Conservation (phyloP, 345 rosid genomes). For the Arabidopsis suecica region DNA sequence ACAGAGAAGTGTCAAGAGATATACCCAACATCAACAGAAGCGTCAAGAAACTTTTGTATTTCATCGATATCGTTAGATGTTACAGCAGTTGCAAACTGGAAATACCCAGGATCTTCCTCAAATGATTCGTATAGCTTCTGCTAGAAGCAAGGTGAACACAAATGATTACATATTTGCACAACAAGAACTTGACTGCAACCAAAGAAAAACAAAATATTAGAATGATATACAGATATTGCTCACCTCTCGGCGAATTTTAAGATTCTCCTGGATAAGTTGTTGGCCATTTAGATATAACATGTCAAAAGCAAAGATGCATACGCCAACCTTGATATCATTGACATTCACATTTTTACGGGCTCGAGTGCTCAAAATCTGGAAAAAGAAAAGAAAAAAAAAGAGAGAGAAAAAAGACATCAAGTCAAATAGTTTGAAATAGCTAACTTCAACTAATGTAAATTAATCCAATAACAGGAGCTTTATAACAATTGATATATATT, state of each 20-base stretch:
- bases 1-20: slow-evolving; percentile 37
- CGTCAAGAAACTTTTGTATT: slow-evolving; percentile 88
- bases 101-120: slow-evolving; percentile 77
- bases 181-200: slow-evolving; percentile 5
- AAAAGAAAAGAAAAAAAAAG: not conserved
- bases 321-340: slow-evolving; percentile 87
- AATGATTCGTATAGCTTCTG: slow-evolving; percentile 81
- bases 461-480: not conserved
- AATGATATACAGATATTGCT: slow-evolving; percentile 13
- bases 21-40: slow-evolving; percentile 87
- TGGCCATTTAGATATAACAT: slow-evolving; percentile 78
- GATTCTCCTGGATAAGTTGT: slow-evolving; percentile 78
- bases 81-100: slow-evolving; percentile 89
- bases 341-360: slow-evolving; percentile 85
- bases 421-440: slow-evolving; percentile 19
- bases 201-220: slow-evolving; percentile 2
- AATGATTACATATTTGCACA: slow-evolving; percentile 8
- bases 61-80: slow-evolving; percentile 91
- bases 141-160: slow-evolving; percentile 32
- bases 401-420: slow-evolving; percentile 10
- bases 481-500: not conserved
- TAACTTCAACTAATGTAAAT: not conserved
- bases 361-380: slow-evolving; percentile 78
- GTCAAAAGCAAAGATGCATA: slow-evolving; percentile 94
- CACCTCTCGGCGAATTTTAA: slow-evolving; percentile 85